A percentile compares a stretch with the other conserved stretches of the same genome.
These are phyloP conservation scores for Boletus insuetus DNA, from an alignment of 768 basidiomycete species.

Conservation along the genomic window DNA sequence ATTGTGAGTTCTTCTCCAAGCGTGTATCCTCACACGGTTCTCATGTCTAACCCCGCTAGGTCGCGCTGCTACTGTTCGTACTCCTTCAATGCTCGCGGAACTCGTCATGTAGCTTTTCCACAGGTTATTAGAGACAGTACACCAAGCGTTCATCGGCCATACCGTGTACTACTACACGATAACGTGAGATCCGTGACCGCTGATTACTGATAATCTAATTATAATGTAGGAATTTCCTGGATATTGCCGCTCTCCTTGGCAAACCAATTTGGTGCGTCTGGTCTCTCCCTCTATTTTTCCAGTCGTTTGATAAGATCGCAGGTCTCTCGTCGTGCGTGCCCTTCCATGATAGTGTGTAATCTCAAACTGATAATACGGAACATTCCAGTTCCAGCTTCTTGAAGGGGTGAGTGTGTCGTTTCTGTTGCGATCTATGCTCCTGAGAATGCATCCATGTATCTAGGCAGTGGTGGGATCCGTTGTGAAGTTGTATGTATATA, in stretches of 20 bases:
- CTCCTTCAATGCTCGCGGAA: neutral
- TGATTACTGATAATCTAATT: slow-evolving; percentile 2
- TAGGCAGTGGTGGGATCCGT: slow-evolving; percentile 53
- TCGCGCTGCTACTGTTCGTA: slow-evolving; percentile 33
- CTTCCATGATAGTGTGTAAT: slow-evolving; percentile 6
- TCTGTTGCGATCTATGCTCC: neutral
- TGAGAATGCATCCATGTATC: neutral
- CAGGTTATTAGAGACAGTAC: slow-evolving; percentile 46
- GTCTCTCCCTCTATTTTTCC: neutral
- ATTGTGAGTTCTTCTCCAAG: slow-evolving; percentile 40
- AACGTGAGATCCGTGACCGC: slow-evolving; percentile 37
- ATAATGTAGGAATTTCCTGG: slow-evolving; percentile 38
- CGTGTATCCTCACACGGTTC: neutral
- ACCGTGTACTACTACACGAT: slow-evolving; percentile 53
- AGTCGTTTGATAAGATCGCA: slow-evolving; percentile 26
- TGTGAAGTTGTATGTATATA: slow-evolving; percentile 50
- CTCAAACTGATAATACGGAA: neutral
- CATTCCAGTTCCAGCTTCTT: slow-evolving; percentile 42
- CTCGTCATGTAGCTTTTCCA: neutral
- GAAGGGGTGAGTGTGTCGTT: slow-evolving; percentile 32
- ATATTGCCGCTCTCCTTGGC: slow-evolving; percentile 35
- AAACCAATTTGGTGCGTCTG: slow-evolving; percentile 45
- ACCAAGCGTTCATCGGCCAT: slow-evolving; percentile 53
- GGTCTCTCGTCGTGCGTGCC: slow-evolving; percentile 48
- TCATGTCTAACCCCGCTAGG: slow-evolving; percentile 21